Conservation (phyloP, 768 basidiomycete species). For the Auriculariales sp. region DNA sequence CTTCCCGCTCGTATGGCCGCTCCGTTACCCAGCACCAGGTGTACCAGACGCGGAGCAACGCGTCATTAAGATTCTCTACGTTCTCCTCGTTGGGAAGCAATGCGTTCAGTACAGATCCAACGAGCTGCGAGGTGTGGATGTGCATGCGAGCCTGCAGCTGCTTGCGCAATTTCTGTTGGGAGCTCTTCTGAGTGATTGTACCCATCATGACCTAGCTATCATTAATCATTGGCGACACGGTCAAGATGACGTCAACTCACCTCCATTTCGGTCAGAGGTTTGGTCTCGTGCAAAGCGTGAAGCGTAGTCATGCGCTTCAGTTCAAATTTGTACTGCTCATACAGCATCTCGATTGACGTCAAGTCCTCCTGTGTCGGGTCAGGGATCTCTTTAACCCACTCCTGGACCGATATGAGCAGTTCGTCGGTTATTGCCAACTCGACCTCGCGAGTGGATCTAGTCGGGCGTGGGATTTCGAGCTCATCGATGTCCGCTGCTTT, state of each 20-base stretch:
- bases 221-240: too few relatives aligned
- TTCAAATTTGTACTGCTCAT: slow-evolving; percentile 44
- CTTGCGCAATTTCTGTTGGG: slow-evolving; percentile 43
- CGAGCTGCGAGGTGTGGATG: slow-evolving; percentile 36
- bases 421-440: neutral
- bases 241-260: too few relatives aligned
- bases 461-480: neutral
- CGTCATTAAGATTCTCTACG: neutral
- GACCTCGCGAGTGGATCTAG: slow-evolving; percentile 16
- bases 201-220: slow-evolving; percentile 57
- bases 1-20: neutral
- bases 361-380: neutral
- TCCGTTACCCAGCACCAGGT: neutral
- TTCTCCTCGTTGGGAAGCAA: slow-evolving; percentile 8
- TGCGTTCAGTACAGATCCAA: slow-evolving; percentile 31
- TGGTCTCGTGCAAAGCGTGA: slow-evolving; percentile 42
- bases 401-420: neutral
- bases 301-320: slow-evolving; percentile 55
- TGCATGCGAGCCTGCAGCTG: slow-evolving; percentile 50
- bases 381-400: neutral
- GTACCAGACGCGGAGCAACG: neutral
- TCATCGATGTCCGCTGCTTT: neutral
- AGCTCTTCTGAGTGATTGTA: slow-evolving; percentile 59
- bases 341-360: slow-evolving; percentile 16
- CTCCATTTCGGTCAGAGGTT: slow-evolving; percentile 52